Percentiles rank a stretch among this genome's conserved stretches.
phyloP scores from a whole-genome alignment of 192 early-diverging fungal species.

The Phlyctochytrium planicorne region DNA sequence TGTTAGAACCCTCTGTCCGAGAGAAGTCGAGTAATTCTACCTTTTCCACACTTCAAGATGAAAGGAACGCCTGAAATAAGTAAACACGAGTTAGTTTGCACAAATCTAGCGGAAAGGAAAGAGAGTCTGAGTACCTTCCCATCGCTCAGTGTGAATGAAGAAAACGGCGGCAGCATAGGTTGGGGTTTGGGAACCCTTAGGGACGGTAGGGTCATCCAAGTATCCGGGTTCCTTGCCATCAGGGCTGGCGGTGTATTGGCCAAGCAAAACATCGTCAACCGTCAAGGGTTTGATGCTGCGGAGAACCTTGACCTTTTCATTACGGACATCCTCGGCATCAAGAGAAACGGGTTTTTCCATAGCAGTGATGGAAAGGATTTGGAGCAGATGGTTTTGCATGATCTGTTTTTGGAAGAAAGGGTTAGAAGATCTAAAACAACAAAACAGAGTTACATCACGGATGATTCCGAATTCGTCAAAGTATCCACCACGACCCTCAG shows the following conservation, averaged over 20 bases:
- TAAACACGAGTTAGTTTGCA: not conserved
- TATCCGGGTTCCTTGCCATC: slow-evolving; percentile 89
- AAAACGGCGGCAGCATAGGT: slow-evolving; percentile 89
- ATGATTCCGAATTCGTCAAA: slow-evolving; percentile 99
- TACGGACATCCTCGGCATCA: slow-evolving; percentile 88
- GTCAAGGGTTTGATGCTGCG: slow-evolving; percentile 71
- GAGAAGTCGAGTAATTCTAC: slow-evolving; percentile 17
- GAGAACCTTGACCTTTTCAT: slow-evolving; percentile 93
- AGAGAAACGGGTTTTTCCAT: slow-evolving; percentile 92
- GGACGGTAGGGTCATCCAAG: slow-evolving; percentile 87
- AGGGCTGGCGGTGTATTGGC: slow-evolving; percentile 81
- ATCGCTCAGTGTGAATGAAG: slow-evolving; percentile 92
- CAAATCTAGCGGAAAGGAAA: no score
- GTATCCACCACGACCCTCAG: slow-evolving; percentile 96
- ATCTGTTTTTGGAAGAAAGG: slow-evolving; percentile 25
- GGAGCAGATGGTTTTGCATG: slow-evolving; percentile 77
- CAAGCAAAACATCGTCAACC: slow-evolving; percentile 83
- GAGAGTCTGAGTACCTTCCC: slow-evolving; percentile 59
- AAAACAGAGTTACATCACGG: slow-evolving; percentile 74
- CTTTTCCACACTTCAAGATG: slow-evolving; percentile 67
- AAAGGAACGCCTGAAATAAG: slow-evolving; percentile 66
- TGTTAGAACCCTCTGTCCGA: not conserved
- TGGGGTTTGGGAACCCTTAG: slow-evolving; percentile 79
- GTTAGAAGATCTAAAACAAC: slow-evolving; percentile 1
- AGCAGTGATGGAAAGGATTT: slow-evolving; percentile 90